Base-by-base conservation (phyloP, 2,329 filamentous ascomycete genomes). In the Trichoderma sp. region DNA sequence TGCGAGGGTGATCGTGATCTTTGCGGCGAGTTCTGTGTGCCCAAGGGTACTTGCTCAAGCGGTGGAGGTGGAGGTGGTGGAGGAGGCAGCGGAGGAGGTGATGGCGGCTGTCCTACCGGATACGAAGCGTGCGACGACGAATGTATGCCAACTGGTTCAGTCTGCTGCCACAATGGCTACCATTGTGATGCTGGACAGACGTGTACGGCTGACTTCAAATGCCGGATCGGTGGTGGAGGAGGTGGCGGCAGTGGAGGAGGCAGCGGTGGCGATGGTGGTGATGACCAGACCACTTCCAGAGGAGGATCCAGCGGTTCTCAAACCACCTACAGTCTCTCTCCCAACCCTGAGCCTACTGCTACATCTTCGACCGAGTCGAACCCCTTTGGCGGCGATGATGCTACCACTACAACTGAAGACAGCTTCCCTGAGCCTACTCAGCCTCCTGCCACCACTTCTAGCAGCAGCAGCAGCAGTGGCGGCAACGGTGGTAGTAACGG, bases 81-180 rank as follows among this genome's bases (percentile, higher is more conserved):
- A 2, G 72, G 64, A 9, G 71, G 43, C 3, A 58, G 60, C n/a
- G 57, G 62, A 5, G 68, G 63, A 14, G 64, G 60, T 28, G 21
- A 30, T n/a, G 62, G 71, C 61, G 66, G 62, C 2, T 66, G 65
- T 34, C 72, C 71, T n/a, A 47, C 32, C 7, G 68, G 72, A 58
- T 63, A 74, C 43, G 71, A 56, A 30, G 3, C 58, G 15, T 77
- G 76, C 32, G 72, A 73, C 26, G 36, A 56, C 24, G 72, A 63
- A 6, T 78, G 77, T 34, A 77, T 77, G 72, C 74, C 73, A 14
- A 2, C 11, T 1, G 76, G 76, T 3, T 71, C 73, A 18, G 67
- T 73, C 9, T 78, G 77, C 24, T 78, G 77, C 63, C 36, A 70
- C n/a, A 69, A 75, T 12, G 74, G 74, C 26, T 73, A 71, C n/a